Conservation (phyloP, 2,329 filamentous ascomycete species). For the Neonectria ditissima region DNA sequence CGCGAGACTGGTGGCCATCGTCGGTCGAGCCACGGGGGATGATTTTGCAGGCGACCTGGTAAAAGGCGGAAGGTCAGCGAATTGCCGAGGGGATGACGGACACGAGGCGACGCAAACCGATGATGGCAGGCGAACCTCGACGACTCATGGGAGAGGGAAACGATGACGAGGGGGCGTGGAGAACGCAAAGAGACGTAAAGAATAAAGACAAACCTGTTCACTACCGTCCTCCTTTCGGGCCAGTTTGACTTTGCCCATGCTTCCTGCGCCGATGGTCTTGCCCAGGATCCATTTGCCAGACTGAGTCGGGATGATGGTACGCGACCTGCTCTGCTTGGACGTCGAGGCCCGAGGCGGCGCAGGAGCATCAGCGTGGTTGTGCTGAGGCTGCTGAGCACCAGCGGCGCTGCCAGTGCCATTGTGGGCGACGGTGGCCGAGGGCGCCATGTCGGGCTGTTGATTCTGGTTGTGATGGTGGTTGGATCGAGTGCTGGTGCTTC, state of each 20-base stretch:
- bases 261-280: slow-evolving; percentile 96
- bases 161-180: not conserved
- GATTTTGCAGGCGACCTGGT: slow-evolving; percentile 91
- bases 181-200: not conserved
- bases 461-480: slow-evolving; percentile 50
- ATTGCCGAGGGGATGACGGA: slow-evolving; percentile 16
- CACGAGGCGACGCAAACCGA: not conserved
- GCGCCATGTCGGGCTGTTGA: slow-evolving; percentile 60
- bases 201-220: slow-evolving; percentile 77
- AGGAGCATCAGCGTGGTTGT: slow-evolving; percentile 50
- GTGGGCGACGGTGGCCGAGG: slow-evolving; percentile 61
- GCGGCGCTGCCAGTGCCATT: slow-evolving; percentile 67
- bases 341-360: slow-evolving; percentile 52
- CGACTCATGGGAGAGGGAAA: slow-evolving; percentile 3
- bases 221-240: slow-evolving; percentile 90
- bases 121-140: not conserved
- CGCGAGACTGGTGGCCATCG: slow-evolving; percentile 78
- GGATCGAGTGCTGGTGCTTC: slow-evolving; percentile 63
- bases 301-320: slow-evolving; percentile 88
- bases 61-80: slow-evolving; percentile 30
- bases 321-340: slow-evolving; percentile 66
- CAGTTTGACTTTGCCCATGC: slow-evolving; percentile 99
- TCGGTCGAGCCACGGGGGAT: slow-evolving; percentile 91
- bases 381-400: slow-evolving; percentile 58
- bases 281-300: slow-evolving; percentile 95